Conservation (phyloP, 257 asterid species). For the Capsicum pubescens region DNA sequence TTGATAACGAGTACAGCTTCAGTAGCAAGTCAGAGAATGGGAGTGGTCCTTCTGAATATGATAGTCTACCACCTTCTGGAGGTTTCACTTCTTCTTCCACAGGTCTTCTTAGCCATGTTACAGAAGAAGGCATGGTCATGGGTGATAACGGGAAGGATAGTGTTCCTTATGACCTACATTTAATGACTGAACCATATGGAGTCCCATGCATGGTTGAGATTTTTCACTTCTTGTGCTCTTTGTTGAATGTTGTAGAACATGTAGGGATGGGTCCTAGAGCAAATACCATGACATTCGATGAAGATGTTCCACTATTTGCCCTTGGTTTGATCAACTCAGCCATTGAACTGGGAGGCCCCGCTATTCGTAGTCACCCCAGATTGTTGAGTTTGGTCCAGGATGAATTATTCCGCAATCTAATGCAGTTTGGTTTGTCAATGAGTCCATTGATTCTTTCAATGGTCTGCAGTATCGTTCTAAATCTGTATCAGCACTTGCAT, state of each 20-base stretch:
- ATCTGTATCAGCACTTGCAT: conserved; percentile 84
- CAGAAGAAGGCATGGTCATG: conserved; percentile 61
- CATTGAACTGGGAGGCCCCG: conserved; percentile 85
- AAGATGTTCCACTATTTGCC: conserved; percentile 91
- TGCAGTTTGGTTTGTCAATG: conserved; percentile 92
- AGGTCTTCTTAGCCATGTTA: conserved; percentile 46
- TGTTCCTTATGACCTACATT: conserved; percentile 74
- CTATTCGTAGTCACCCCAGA: conserved; percentile 76
- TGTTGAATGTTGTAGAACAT: conserved; percentile 83
- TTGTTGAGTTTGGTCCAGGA: conserved; percentile 91
- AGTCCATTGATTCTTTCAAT: conserved; percentile 93
- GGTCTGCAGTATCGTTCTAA: conserved; percentile 93
- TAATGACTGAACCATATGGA: conserved; percentile 92
- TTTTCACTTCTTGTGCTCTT: conserved; percentile 89
- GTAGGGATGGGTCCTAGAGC: conserved; percentile 78
- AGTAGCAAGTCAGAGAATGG: conserved; percentile 75
- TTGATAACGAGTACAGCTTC: conserved; percentile 58
- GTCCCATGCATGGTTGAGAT: conserved; percentile 96
- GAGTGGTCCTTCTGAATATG: conserved; percentile 57
- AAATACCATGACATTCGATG: conserved; percentile 85
- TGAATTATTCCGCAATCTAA: conserved; percentile 82
- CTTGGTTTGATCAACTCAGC: conserved; percentile 94
- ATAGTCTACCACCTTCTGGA: conserved; percentile 63
- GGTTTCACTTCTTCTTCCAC: conserved; percentile 54
- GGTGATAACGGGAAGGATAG: conserved; percentile 73